These are phyloP conservation scores for Conticribra weissflogii DNA, from an alignment of 108 stramenopile genomes.

Conservation along the genomic window DNA sequence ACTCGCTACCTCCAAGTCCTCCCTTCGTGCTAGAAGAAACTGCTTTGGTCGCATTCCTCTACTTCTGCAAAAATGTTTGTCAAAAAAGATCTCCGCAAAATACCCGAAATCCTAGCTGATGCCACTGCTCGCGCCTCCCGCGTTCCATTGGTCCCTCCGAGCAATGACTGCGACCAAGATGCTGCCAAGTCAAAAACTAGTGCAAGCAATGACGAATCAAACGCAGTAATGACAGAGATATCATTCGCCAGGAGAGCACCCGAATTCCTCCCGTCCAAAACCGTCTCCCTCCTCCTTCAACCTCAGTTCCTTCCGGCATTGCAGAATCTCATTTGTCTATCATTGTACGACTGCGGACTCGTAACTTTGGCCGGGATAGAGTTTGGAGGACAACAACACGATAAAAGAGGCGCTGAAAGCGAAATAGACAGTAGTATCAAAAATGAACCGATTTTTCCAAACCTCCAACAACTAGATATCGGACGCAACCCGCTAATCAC, in stretches of 20 bases:
- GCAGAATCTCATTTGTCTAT: constrained; percentile 44
- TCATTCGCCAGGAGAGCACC: constrained; percentile 26
- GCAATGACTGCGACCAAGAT: background rate
- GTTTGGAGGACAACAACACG: background rate
- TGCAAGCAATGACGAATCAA: background rate
- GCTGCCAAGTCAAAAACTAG: background rate
- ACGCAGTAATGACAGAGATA: constrained; percentile 17
- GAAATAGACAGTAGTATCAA: background rate
- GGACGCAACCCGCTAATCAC: constrained; percentile 60
- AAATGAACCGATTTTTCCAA: constrained; percentile 23
- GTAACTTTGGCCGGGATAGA: constrained; percentile 42
- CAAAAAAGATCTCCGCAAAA: constrained; percentile 76
- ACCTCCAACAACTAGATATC: constrained; percentile 58
- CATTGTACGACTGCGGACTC: constrained; percentile 68
- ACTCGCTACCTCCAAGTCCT: no score
- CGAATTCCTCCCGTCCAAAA: constrained; percentile 54
- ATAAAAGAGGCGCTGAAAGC: background rate
- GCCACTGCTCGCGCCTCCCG: constrained; percentile 28
- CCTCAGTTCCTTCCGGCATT: constrained; percentile 54
- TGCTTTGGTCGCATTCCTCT: no score
- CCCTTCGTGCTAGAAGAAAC: no score
- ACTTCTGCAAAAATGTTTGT: no score
- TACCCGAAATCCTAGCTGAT: constrained; percentile 64
- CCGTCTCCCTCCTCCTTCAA: constrained; percentile 47
- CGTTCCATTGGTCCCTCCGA: no score